phyloP scores from a whole-genome alignment of 108 stramenopile species.

The Cylindrotheca fusiformis region DNA sequence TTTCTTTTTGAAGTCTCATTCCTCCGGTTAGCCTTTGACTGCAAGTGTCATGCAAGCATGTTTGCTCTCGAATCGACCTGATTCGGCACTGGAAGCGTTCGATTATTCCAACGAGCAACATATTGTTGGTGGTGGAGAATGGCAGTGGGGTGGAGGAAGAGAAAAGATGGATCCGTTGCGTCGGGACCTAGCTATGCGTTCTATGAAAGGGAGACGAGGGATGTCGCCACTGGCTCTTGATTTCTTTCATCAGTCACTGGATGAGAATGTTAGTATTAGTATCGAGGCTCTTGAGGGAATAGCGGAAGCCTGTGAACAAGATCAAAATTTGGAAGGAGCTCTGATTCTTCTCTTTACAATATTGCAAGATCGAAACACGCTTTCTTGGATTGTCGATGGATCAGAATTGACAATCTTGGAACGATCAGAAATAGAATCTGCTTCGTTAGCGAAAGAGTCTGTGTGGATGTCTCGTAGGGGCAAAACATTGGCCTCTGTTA shows the following conservation, averaged over 20 bases:
- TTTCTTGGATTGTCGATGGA: constrained; percentile 28
- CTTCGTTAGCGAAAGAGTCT: background rate
- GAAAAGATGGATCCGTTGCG: constrained; percentile 51
- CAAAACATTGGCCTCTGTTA: constrained; percentile 13
- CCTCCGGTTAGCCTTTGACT: constrained; percentile 38
- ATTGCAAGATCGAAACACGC: constrained; percentile 12
- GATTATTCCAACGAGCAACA: constrained; percentile 1
- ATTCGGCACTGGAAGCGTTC: constrained; percentile 50
- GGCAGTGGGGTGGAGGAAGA: constrained; percentile 74
- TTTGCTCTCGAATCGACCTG: constrained; percentile 36
- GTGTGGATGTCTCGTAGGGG: constrained; percentile 11
- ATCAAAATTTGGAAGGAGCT: constrained; percentile 56
- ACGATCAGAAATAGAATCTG: background rate
- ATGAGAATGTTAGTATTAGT: constrained; percentile 54
- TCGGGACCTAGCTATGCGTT: constrained; percentile 66
- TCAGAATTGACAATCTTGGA: constrained; percentile 1
- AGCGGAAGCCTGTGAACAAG: constrained; percentile 55
- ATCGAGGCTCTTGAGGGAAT: constrained; percentile 54
- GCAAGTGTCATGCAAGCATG: constrained; percentile 71
- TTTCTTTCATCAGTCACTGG: constrained; percentile 44
- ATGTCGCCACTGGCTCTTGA: constrained; percentile 30
- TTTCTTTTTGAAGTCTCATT: too few relatives aligned
- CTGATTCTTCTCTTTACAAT: constrained; percentile 35
- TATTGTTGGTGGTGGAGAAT: constrained; percentile 10
- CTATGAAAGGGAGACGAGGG: constrained; percentile 18